These are phyloP conservation scores for Coemansia sp. DNA, from an alignment of 192 early-diverging fungal genomes.

Conservation along the genomic window DNA sequence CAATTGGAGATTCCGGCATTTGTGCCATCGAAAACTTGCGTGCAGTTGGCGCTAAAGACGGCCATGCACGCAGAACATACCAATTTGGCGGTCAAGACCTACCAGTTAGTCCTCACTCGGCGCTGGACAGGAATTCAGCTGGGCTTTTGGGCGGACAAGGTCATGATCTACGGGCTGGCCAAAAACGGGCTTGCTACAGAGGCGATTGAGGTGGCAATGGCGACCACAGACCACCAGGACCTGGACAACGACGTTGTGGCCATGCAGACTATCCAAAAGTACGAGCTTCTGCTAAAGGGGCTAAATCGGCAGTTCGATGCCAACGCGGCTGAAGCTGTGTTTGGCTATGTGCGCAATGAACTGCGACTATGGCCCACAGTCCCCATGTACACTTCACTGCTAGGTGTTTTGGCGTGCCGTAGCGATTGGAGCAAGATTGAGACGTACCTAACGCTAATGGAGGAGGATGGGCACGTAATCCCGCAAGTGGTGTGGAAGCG, in stretches of 20 bases:
- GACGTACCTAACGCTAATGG: slow-evolving; percentile 23
- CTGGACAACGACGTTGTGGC: slow-evolving; percentile 7
- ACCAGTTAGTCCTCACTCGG: slow-evolving; percentile 21
- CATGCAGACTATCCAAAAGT: slow-evolving; percentile 35
- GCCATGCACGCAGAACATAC: slow-evolving; percentile 23
- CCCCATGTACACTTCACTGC: slow-evolving; percentile 39
- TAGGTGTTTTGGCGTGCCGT: slow-evolving; percentile 23
- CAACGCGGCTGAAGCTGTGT: slow-evolving; percentile 17
- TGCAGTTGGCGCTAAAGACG: slow-evolving; percentile 34
- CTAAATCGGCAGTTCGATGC: slow-evolving; percentile 25
- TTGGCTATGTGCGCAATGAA: slow-evolving; percentile 33
- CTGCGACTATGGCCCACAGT: slow-evolving; percentile 26
- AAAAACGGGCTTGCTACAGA: slow-evolving; percentile 24
- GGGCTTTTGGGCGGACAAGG: slow-evolving; percentile 42
- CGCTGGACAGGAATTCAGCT: slow-evolving; percentile 16
- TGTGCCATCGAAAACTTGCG: slow-evolving; percentile 31
- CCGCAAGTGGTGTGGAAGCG: slow-evolving; percentile 29
- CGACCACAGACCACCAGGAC: slow-evolving; percentile 10
- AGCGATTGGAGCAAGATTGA: slow-evolving; percentile 17
- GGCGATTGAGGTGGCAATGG: slow-evolving; percentile 34
- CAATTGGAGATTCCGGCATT: slow-evolving; percentile 9
- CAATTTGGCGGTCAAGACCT: slow-evolving; percentile 24
- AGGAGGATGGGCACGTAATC: slow-evolving; percentile 22
- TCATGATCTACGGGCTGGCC: slow-evolving; percentile 48
- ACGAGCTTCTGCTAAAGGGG: slow-evolving; percentile 38